A percentile compares a stretch with the other conserved stretches of the same genome.
Evolutionary conservation across 441 rosid species (phyloP).

Genomic region (Adansonia grandidieri): DNA sequence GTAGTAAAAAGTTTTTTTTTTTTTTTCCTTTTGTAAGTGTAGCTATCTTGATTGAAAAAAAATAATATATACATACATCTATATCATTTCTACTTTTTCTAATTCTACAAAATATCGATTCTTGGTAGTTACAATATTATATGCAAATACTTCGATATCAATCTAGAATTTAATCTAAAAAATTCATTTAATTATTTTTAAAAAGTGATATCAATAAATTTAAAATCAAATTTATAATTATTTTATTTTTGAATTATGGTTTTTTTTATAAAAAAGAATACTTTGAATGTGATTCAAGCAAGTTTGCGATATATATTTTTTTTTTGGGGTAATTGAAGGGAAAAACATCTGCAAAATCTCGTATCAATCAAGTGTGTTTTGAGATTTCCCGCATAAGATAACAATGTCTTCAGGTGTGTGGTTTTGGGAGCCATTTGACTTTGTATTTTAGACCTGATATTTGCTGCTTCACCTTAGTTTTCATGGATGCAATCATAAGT

Average conservation of each 20-base stretch:
- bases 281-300: background rate
- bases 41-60: background rate
- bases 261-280: too few relatives aligned
- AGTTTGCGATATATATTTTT: background rate
- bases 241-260: too few relatives aligned
- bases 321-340: background rate
- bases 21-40: background rate
- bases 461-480: slow-evolving; percentile 11
- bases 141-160: too few relatives aligned
- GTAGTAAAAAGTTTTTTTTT: background rate
- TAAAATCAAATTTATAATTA: too few relatives aligned
- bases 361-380: background rate
- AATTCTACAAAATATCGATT: background rate
- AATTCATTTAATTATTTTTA: too few relatives aligned
- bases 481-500: slow-evolving; percentile 19
- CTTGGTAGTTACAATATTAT: too few relatives aligned
- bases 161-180: too few relatives aligned
- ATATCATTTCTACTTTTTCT: background rate
- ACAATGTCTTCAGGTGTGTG: background rate
- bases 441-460: background rate
- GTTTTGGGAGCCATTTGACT: slow-evolving; percentile 9
- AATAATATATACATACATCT: background rate
- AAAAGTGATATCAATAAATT: too few relatives aligned
- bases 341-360: background rate
- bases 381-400: background rate